Conservation (phyloP, 805 yeast species). For the Yarrowia porcina region DNA sequence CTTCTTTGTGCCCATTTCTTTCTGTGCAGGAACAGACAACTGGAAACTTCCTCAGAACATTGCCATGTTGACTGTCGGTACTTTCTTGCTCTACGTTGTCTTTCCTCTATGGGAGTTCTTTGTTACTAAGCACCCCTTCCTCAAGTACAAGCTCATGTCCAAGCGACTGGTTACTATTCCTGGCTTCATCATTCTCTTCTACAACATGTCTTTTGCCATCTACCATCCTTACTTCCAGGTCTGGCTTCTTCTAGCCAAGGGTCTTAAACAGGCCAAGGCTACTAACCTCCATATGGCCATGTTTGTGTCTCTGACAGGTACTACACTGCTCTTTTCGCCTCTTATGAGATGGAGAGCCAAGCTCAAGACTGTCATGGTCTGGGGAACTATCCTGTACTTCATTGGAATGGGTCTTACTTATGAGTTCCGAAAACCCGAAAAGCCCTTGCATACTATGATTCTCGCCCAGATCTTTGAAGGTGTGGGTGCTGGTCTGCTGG, state of each 20-base stretch:
- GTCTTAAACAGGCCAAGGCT: constrained; percentile 9
- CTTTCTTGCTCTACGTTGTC: neutral
- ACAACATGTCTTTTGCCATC: constrained; percentile 16
- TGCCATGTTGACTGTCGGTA: constrained; percentile 11
- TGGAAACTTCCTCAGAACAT: constrained; percentile 19
- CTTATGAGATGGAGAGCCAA: constrained; percentile 20
- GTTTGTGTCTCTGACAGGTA: constrained; percentile 8
- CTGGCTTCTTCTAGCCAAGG: constrained; percentile 13
- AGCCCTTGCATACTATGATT: neutral
- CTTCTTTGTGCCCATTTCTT: constrained; percentile 14
- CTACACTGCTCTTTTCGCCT: neutral
- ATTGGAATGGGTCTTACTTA: constrained; percentile 9
- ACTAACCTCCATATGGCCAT: constrained; percentile 19
- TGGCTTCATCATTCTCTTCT: constrained; percentile 7
- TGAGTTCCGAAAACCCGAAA: constrained; percentile 17
- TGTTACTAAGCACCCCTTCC: constrained; percentile 5
- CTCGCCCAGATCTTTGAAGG: constrained; percentile 14
- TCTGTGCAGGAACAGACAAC: constrained; percentile 9
- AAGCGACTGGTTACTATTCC: neutral
- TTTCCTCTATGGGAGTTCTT: constrained; percentile 1
- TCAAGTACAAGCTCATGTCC: constrained; percentile 14
- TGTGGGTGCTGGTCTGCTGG: constrained; percentile 5
- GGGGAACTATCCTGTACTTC: constrained; percentile 4
- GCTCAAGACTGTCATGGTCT: constrained; percentile 1
- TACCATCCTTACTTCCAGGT: constrained; percentile 14